phyloP scores from a whole-genome alignment of 768 basidiomycete genomes.

The Tephrocybe sp. region DNA sequence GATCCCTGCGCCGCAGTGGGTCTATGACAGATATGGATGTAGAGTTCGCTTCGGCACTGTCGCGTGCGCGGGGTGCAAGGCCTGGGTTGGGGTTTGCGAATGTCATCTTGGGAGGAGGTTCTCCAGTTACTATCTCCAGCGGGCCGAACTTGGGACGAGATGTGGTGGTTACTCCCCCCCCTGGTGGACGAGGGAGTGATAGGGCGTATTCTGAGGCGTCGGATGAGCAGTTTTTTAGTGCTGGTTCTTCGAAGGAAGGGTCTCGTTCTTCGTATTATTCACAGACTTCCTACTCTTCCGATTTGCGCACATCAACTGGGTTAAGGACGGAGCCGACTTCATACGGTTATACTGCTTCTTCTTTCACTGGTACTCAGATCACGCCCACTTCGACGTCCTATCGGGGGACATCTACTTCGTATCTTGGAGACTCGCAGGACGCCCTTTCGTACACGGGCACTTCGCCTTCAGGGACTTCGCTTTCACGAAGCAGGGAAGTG shows the following conservation, averaged over 20 bases:
- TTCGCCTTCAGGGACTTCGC: conserved; percentile 46
- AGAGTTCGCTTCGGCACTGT: conserved; percentile 48
- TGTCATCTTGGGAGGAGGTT: conserved; percentile 40
- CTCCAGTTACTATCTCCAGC: conserved; percentile 73
- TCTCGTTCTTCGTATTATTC: conserved; percentile 36
- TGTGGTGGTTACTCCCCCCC: conserved; percentile 42
- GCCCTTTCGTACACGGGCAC: conserved; percentile 35
- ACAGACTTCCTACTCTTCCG: conserved; percentile 26
- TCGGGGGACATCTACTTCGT: conserved; percentile 51
- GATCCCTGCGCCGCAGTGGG: conserved; percentile 53
- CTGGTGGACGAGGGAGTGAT: conserved; percentile 32
- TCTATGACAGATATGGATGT: conserved; percentile 74
- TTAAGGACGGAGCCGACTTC: conserved; percentile 24
- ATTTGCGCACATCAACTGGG: conserved; percentile 26
- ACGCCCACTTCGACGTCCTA: conserved; percentile 51
- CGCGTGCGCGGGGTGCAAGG: conserved; percentile 39
- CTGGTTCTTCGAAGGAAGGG: conserved; percentile 28
- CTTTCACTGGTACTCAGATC: conserved; percentile 31
- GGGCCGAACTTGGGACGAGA: conserved; percentile 49
- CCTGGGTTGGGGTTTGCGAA: conserved; percentile 34
- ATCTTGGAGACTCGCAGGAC: conserved; percentile 53
- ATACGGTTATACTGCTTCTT: conserved; percentile 29
- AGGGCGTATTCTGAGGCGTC: conserved; percentile 28
- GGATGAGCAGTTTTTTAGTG: conserved; percentile 40
- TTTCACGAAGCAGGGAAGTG: conserved; percentile 59